Evolutionary conservation across 2,329 filamentous ascomycete species (phyloP).

Genomic region (Penicillium janthinellum): DNA sequence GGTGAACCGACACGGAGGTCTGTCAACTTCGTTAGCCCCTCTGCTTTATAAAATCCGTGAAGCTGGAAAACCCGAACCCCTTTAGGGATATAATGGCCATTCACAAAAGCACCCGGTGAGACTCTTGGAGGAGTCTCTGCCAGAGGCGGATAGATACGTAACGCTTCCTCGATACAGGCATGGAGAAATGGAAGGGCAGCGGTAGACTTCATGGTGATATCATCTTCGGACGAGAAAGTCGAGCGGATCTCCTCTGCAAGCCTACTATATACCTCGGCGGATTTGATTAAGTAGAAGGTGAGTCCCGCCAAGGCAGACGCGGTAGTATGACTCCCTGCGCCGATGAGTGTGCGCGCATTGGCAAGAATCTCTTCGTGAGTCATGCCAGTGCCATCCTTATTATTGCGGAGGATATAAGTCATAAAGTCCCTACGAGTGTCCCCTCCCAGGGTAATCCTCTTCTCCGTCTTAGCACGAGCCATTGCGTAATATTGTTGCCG

Average conservation of each 20-base stretch:
- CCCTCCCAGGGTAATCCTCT: background rate
- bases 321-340: slow-evolving; percentile 1
- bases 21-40: background rate
- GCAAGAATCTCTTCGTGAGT: background rate
- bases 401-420: slow-evolving; percentile 2
- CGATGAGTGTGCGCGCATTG: slow-evolving; percentile 1
- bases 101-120: slow-evolving; percentile 2
- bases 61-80: background rate
- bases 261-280: slow-evolving; percentile 30
- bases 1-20: background rate
- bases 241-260: slow-evolving; percentile 41
- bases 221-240: slow-evolving; percentile 18
- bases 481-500: background rate
- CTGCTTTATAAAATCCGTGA: background rate
- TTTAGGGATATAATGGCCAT: slow-evolving; percentile 4
- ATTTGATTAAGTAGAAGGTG: background rate
- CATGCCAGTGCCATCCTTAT: background rate
- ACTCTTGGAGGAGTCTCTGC: slow-evolving; percentile 12
- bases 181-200: slow-evolving; percentile 44
- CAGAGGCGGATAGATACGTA: slow-evolving; percentile 47
- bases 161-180: slow-evolving; percentile 48
- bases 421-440: slow-evolving; percentile 8
- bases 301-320: background rate
- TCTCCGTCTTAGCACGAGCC: background rate
- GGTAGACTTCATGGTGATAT: slow-evolving; percentile 32